Percentiles rank a stretch among this genome's conserved stretches.
Conservation (phyloP, 257 asterid species). For the Solanum virginianum region DNA sequence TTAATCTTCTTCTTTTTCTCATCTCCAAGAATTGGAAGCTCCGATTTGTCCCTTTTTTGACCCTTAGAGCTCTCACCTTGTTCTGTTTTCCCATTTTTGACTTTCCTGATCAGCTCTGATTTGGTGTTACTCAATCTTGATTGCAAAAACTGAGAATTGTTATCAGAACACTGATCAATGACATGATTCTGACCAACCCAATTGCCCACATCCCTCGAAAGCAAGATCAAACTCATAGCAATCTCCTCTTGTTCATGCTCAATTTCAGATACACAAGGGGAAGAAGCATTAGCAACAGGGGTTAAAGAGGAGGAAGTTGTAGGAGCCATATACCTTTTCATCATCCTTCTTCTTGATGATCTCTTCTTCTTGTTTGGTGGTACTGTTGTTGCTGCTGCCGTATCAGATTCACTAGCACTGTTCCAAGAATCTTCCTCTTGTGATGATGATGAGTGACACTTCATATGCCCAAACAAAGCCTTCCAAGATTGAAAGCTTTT, state of each 20-base stretch:
- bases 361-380: constrained; percentile 34
- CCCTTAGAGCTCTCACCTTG: constrained; percentile 4
- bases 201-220: constrained; percentile 44
- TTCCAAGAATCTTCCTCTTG: constrained; percentile 28
- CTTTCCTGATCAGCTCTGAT: constrained; percentile 9
- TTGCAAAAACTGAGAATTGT: neutral
- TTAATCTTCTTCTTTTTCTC: neutral
- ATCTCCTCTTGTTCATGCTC: constrained; percentile 65
- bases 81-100: constrained; percentile 10
- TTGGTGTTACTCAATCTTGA: neutral
- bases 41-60: neutral
- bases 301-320: constrained; percentile 30
- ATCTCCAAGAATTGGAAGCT: neutral
- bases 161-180: constrained; percentile 25
- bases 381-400: constrained; percentile 25
- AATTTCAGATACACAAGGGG: constrained; percentile 25
- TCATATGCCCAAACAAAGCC: constrained; percentile 89
- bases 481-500: constrained; percentile 66
- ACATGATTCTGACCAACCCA: constrained; percentile 21
- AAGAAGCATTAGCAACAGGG: constrained; percentile 11
- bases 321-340: constrained; percentile 42
- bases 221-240: constrained; percentile 71
- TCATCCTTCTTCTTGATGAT: constrained; percentile 34
- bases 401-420: constrained; percentile 33
- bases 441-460: constrained; percentile 43